A percentile compares a stretch with the other conserved stretches of the same genome.
phyloP scores from a whole-genome alignment of 805 yeast genomes.

The Schwanniomyces sp. region DNA sequence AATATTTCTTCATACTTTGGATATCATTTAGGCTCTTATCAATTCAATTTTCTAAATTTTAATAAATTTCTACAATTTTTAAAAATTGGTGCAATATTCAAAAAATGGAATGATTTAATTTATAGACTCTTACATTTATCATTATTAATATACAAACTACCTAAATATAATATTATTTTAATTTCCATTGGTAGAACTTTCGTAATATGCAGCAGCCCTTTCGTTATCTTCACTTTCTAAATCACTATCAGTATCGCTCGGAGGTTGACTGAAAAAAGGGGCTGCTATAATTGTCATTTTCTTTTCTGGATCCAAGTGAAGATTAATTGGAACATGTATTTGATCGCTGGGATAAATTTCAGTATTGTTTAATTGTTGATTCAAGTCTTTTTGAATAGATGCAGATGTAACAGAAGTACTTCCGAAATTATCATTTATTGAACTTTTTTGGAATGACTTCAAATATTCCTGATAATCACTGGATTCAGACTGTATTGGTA shows the following conservation, averaged over 20 bases:
- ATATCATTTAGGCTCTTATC: no score
- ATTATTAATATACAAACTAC: not conserved
- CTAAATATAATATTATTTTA: not conserved
- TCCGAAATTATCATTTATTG: slow-evolving; percentile 1
- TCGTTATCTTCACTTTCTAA: slow-evolving; percentile 7
- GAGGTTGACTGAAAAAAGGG: slow-evolving; percentile 40
- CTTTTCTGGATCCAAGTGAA: not conserved
- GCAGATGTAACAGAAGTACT: slow-evolving; percentile 17
- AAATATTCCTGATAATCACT: slow-evolving; percentile 20
- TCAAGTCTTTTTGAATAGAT: slow-evolving; percentile 5
- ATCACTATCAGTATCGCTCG: slow-evolving; percentile 32
- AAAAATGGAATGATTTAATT: no score
- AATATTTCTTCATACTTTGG: no score
- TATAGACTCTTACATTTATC: not conserved
- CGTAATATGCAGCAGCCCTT: not conserved
- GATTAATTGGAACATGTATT: not conserved
- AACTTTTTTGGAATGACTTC: slow-evolving; percentile 12
- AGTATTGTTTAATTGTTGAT: slow-evolving; percentile 1
- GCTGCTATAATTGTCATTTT: slow-evolving; percentile 30
- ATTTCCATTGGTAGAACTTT: not conserved
- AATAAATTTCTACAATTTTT: no score
- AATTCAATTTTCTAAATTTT: no score
- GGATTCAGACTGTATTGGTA: slow-evolving; percentile 2
- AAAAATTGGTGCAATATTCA: no score
- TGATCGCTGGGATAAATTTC: slow-evolving; percentile 4